Evolutionary conservation across 495 filamentous ascomycete species (phyloP).

Genomic region (Stereocaulon alpinum): DNA sequence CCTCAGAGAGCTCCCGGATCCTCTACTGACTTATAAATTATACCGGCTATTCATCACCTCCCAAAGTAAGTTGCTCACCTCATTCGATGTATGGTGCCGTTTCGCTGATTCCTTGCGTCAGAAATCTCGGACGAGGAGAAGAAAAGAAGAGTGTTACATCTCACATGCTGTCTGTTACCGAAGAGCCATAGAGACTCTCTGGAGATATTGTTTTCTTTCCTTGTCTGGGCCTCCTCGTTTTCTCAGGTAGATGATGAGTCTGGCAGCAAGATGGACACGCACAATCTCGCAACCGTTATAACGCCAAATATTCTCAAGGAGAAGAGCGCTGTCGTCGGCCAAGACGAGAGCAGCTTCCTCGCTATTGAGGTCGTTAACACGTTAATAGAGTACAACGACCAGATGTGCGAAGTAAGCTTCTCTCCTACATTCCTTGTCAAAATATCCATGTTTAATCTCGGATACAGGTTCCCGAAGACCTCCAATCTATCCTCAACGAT

Average conservation of each 20-base stretch:
- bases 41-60: slow-evolving; percentile 83
- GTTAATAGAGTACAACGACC: slow-evolving; percentile 84
- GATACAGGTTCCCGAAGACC: slow-evolving; percentile 77
- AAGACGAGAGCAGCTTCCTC: slow-evolving; percentile 79
- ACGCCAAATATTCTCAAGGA: slow-evolving; percentile 83
- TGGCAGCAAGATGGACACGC: slow-evolving; percentile 98
- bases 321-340: slow-evolving; percentile 52
- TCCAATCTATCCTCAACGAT: slow-evolving; percentile 77
- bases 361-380: slow-evolving; percentile 86
- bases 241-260: slow-evolving; percentile 84
- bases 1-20: slow-evolving; percentile 88
- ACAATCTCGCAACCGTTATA: slow-evolving; percentile 97
- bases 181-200: slow-evolving; percentile 88
- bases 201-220: slow-evolving; percentile 88
- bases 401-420: slow-evolving; percentile 83
- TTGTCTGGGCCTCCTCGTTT: slow-evolving; percentile 98
- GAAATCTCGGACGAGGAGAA: slow-evolving; percentile 78
- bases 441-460: slow-evolving; percentile 22
- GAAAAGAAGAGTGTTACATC: slow-evolving; percentile 73
- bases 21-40: slow-evolving; percentile 88
- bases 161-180: slow-evolving; percentile 87
- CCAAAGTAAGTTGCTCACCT: slow-evolving; percentile 50
- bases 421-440: slow-evolving; percentile 4
- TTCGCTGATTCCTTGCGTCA: slow-evolving; percentile 30
- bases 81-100: not conserved